Conservation (phyloP, 2,329 filamentous ascomycete genomes). For the Ilyonectria mors-panacis region DNA sequence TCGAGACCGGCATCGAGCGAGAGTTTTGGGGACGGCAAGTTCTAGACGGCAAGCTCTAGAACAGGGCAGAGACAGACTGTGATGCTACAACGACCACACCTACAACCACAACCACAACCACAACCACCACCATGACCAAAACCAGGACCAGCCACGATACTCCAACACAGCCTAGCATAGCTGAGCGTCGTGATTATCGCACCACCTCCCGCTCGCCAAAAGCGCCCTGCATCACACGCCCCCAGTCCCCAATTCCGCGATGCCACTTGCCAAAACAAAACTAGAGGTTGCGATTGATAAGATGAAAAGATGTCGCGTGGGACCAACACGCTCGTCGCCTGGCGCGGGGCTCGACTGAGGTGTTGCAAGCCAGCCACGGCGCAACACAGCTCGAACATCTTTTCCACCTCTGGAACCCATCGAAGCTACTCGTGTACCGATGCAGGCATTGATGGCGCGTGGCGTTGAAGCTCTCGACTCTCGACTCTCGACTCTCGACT, state of each 20-base stretch:
- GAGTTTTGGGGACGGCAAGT: background rate
- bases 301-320: slow-evolving; percentile 31
- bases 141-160: no score
- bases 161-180: no score
- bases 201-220: background rate
- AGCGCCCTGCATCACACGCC: background rate
- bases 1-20: background rate
- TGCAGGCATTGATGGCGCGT: background rate
- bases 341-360: background rate
- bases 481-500: no score
- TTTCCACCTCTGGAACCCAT: slow-evolving; percentile 28
- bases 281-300: slow-evolving; percentile 43
- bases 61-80: no score
- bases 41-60: no score
- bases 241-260: background rate
- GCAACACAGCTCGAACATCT: slow-evolving; percentile 30
- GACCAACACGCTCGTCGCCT: slow-evolving; percentile 8
- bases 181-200: background rate
- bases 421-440: background rate
- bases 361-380: slow-evolving; percentile 40
- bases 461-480: background rate
- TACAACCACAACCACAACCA: no score
- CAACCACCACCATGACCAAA: no score
- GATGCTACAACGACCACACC: no score
- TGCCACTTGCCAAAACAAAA: slow-evolving; percentile 11